These are phyloP conservation scores for Sarcodon aspratus DNA, from an alignment of 768 basidiomycete species.

Conservation along the genomic window DNA sequence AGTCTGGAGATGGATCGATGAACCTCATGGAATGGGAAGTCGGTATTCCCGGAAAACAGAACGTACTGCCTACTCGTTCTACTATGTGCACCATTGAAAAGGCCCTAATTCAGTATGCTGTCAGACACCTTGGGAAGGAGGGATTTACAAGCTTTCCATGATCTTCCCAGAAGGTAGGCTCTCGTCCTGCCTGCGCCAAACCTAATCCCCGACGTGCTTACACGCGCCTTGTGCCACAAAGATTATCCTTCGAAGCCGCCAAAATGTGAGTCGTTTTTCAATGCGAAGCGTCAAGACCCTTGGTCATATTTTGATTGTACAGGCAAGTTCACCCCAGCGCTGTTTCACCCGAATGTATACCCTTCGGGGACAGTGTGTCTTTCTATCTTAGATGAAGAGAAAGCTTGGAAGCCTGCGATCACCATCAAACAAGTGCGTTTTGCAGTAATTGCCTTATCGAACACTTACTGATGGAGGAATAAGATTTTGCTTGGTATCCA, in stretches of 20 bases:
- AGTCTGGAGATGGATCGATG: constrained; percentile 86
- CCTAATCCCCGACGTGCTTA: not conserved
- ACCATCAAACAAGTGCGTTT: constrained; percentile 88
- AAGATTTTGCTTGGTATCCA: constrained; percentile 95
- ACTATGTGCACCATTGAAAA: constrained; percentile 8
- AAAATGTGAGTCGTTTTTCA: constrained; percentile 51
- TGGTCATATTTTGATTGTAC: constrained; percentile 7
- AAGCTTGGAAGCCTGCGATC: constrained; percentile 97
- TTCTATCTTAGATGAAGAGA: constrained; percentile 97
- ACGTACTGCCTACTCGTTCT: constrained; percentile 40
- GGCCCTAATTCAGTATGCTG: constrained; percentile 1
- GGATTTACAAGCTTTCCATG: constrained; percentile 91
- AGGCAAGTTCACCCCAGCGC: constrained; percentile 95
- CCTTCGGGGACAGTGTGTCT: constrained; percentile 98
- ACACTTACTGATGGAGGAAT: not conserved
- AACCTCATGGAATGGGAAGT: constrained; percentile 99
- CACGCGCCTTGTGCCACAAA: constrained; percentile 17
- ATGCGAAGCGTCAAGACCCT: not conserved
- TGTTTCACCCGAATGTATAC: constrained; percentile 98
- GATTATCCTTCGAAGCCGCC: constrained; percentile 95
- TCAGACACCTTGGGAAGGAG: constrained; percentile 95
- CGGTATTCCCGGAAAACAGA: constrained; percentile 89
- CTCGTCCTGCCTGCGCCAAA: not conserved
- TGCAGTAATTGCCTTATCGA: not conserved
- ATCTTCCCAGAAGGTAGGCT: constrained; percentile 86